A percentile compares a stretch with the other conserved stretches of the same genome.
phyloP scores from a whole-genome alignment of 495 filamentous ascomycete species.

The Daldinia vernicosa region DNA sequence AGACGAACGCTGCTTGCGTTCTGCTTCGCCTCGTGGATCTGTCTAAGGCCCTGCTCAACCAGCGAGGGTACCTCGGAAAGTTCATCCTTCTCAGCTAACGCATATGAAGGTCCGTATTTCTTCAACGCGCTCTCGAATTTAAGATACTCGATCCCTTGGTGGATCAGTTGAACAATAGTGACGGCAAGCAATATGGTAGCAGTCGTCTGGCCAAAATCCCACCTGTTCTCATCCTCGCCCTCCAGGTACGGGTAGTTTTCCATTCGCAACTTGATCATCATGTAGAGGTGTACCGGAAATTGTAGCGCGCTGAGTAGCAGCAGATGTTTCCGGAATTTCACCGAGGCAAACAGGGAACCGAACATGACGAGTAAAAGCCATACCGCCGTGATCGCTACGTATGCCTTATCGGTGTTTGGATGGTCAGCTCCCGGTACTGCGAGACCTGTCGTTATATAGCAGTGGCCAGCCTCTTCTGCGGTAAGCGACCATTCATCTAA shows the following conservation, averaged over 20 bases:
- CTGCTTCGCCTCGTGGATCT: slow-evolving; percentile 1
- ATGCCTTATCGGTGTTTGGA: slow-evolving; percentile 43
- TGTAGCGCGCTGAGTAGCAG: slow-evolving; percentile 45
- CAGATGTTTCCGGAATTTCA: slow-evolving; percentile 37
- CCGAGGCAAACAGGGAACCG: slow-evolving; percentile 42
- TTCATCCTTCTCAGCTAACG: slow-evolving; percentile 3
- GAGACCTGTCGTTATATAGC: slow-evolving; percentile 45
- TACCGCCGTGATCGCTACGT: slow-evolving; percentile 44
- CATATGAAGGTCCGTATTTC: slow-evolving; percentile 26
- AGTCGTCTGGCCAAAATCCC: slow-evolving; percentile 55
- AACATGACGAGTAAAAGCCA: slow-evolving; percentile 48
- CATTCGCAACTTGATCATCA: slow-evolving; percentile 48
- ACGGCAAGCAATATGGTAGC: slow-evolving; percentile 46
- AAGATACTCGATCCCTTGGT: slow-evolving; percentile 43
- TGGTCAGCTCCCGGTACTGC: slow-evolving; percentile 34
- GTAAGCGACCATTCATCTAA: slow-evolving; percentile 45
- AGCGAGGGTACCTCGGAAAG: background rate
- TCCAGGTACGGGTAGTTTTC: slow-evolving; percentile 49
- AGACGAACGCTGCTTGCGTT: slow-evolving; percentile 5
- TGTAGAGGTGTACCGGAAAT: slow-evolving; percentile 52
- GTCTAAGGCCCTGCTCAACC: slow-evolving; percentile 18
- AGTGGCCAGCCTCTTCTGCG: slow-evolving; percentile 38
- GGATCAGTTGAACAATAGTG: slow-evolving; percentile 42
- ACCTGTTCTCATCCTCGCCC: slow-evolving; percentile 47
- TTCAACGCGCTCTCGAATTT: slow-evolving; percentile 40